These are phyloP conservation scores for Penicillium sp. DNA, from an alignment of 2,329 filamentous ascomycete genomes.

Conservation along the genomic window DNA sequence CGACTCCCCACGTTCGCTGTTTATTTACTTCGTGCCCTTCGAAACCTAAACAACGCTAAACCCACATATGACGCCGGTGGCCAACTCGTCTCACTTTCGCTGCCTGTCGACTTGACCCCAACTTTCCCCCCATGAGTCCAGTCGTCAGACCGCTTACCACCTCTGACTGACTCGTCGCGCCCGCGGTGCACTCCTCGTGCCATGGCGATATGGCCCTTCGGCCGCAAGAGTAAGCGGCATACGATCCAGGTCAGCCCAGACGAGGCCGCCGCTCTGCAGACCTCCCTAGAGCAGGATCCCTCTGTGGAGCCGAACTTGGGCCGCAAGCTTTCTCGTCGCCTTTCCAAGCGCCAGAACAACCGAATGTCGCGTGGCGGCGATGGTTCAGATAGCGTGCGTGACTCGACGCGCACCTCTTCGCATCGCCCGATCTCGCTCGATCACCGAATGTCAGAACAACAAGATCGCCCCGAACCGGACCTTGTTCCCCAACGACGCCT, in stretches of 20 bases:
- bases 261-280: slow-evolving; percentile 39
- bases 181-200: slow-evolving; percentile 22
- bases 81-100: not conserved
- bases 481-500: slow-evolving; percentile 34
- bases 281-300: slow-evolving; percentile 33
- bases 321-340: slow-evolving; percentile 35
- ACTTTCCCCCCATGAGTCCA: slow-evolving; percentile 27
- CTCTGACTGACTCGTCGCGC: slow-evolving; percentile 15
- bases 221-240: slow-evolving; percentile 68
- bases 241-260: slow-evolving; percentile 57
- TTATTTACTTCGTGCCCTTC: slow-evolving; percentile 1
- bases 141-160: slow-evolving; percentile 14
- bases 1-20: slow-evolving; percentile 4
- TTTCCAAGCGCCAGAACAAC: slow-evolving; percentile 35
- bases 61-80: slow-evolving; percentile 18
- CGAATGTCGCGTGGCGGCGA: slow-evolving; percentile 26
- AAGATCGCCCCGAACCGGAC: slow-evolving; percentile 18
- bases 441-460: slow-evolving; percentile 24
- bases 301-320: slow-evolving; percentile 26
- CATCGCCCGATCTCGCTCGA: slow-evolving; percentile 18
- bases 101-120: not conserved
- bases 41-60: slow-evolving; percentile 4
- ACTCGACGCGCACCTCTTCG: slow-evolving; percentile 11
- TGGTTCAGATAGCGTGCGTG: slow-evolving; percentile 20
- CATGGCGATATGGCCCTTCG: slow-evolving; percentile 85